Conservation (phyloP, 2,329 filamentous ascomycete genomes). For the Stachybotrys chartarum region DNA sequence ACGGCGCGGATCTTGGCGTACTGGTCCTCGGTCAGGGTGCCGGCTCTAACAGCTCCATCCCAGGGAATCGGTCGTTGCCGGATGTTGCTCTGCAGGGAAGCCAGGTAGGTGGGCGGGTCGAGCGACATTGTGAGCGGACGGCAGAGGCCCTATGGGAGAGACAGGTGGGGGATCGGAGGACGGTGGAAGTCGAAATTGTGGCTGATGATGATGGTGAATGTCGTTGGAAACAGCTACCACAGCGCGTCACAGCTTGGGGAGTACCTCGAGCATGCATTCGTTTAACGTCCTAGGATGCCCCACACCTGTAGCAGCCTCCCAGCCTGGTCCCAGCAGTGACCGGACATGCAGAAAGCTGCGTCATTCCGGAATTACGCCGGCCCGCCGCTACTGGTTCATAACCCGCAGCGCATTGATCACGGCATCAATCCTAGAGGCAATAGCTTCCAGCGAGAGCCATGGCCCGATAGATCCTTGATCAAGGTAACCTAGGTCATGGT, state of each 20-base stretch:
- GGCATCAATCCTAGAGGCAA: background rate
- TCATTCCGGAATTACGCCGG: background rate
- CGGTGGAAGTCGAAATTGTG: background rate
- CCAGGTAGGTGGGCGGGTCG: constrained; percentile 80
- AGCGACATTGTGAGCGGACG: constrained; percentile 62
- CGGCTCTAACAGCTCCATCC: constrained; percentile 91
- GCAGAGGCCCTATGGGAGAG: constrained; percentile 14
- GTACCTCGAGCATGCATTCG: background rate
- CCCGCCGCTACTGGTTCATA: no score
- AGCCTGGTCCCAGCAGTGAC: no score
- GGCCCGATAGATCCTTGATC: no score
- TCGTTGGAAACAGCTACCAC: background rate
- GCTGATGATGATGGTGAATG: background rate
- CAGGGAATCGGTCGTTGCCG: constrained; percentile 92
- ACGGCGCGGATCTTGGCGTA: constrained; percentile 93
- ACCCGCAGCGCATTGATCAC: background rate
- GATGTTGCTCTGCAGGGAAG: constrained; percentile 92
- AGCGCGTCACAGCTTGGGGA: background rate
- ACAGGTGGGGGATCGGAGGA: background rate
- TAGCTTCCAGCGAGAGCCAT: no score
- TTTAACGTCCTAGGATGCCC: background rate
- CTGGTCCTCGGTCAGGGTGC: constrained; percentile 89
- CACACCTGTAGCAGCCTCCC: background rate
- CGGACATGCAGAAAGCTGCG: background rate
- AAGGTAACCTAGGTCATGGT: no score